Percentiles rank a stretch among this genome's conserved stretches.
These are phyloP conservation scores for Ramalina intermedia DNA, from an alignment of 495 filamentous ascomycete species.

Conservation along the genomic window DNA sequence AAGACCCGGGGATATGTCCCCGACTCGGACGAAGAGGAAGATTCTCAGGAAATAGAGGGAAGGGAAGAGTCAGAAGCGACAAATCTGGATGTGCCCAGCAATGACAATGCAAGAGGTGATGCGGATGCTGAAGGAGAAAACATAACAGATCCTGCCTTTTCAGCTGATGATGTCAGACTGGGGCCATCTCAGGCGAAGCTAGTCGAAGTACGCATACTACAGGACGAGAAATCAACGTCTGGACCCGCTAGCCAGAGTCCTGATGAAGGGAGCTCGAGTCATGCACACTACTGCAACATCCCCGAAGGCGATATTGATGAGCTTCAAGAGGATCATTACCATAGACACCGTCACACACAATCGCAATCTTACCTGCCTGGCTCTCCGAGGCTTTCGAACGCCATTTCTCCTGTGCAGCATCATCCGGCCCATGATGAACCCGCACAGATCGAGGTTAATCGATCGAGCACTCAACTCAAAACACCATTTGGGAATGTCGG, in stretches of 20 bases:
- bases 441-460: neutral
- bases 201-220: neutral
- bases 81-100: no score
- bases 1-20: slow-evolving; percentile 46
- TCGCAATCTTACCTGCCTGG: no score
- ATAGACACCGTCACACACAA: neutral
- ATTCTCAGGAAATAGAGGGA: slow-evolving; percentile 1
- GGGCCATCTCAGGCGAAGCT: neutral
- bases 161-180: no score
- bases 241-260: neutral
- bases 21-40: slow-evolving; percentile 46
- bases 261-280: neutral
- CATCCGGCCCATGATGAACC: no score
- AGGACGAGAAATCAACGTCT: neutral
- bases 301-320: slow-evolving; percentile 9
- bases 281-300: neutral
- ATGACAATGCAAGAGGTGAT: no score
- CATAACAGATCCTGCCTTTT: no score
- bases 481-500: no score
- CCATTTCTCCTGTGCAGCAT: neutral
- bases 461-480: neutral
- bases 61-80: no score
- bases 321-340: slow-evolving; percentile 12
- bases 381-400: neutral
- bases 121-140: no score